Percentiles rank a stretch among this genome's conserved stretches.
Conservation (phyloP, 202 grass and related monocot genomes). For the Zizania palustris region DNA sequence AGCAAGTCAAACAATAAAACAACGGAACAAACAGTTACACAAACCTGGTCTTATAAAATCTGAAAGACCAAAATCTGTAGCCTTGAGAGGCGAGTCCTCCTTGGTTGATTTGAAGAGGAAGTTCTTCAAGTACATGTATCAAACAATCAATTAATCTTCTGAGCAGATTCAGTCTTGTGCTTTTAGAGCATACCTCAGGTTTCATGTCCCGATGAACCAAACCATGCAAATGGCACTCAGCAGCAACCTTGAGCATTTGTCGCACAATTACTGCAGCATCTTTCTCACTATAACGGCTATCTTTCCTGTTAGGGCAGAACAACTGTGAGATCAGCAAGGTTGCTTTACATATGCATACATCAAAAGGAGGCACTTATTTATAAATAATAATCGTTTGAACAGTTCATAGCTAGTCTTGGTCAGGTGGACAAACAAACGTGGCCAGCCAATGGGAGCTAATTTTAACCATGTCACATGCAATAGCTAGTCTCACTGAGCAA, state of each 20-base stretch:
- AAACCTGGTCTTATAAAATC: slow-evolving; percentile 92
- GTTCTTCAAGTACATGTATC: slow-evolving; percentile 61
- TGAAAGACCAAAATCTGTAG: slow-evolving; percentile 97
- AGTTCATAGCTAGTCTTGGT: not conserved
- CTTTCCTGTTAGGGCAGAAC: slow-evolving; percentile 60
- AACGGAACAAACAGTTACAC: slow-evolving; percentile 20
- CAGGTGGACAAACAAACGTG: not conserved
- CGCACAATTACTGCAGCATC: slow-evolving; percentile 87
- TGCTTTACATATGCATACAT: slow-evolving; percentile 24
- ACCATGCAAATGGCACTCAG: slow-evolving; percentile 93
- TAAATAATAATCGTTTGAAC: slow-evolving; percentile 11
- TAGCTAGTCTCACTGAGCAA: not conserved
- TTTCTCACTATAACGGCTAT: slow-evolving; percentile 91
- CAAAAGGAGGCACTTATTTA: not conserved
- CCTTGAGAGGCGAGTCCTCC: slow-evolving; percentile 79
- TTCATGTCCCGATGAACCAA: slow-evolving; percentile 99
- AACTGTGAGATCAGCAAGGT: slow-evolving; percentile 16
- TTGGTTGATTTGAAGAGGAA: slow-evolving; percentile 90
- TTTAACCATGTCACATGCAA: slow-evolving; percentile 11
- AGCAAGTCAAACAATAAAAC: slow-evolving; percentile 26
- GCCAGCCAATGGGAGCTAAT: not conserved
- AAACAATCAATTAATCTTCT: slow-evolving; percentile 20
- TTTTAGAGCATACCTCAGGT: slow-evolving; percentile 72
- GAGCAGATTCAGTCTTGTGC: not conserved
- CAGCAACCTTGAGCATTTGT: slow-evolving; percentile 99